Conservation (phyloP, 768 basidiomycete genomes). For the Boletus sp. region DNA sequence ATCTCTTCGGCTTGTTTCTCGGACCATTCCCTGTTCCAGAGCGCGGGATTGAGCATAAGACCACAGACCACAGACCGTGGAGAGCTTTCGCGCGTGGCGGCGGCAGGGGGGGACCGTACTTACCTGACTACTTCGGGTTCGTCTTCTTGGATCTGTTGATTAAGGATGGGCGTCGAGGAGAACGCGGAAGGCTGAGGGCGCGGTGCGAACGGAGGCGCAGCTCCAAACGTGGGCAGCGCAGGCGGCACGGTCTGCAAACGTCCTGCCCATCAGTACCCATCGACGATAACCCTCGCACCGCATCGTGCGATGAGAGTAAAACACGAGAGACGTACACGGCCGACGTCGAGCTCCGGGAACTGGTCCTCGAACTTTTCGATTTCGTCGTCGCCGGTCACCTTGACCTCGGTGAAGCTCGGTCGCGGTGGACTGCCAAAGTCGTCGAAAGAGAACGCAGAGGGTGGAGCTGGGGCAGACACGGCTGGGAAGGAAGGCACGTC, state of each 20-base stretch:
- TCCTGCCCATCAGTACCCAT: neutral
- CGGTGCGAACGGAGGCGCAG: conserved; percentile 65
- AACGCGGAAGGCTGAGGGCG: conserved; percentile 71
- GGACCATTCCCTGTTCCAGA: too few species aligned
- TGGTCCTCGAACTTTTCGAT: conserved; percentile 83
- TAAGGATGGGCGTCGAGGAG: conserved; percentile 72
- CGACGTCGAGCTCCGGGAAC: conserved; percentile 76
- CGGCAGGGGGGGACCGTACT: too few species aligned
- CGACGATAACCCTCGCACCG: conserved; percentile 13
- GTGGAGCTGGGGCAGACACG: conserved; percentile 28
- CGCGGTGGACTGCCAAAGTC: conserved; percentile 54
- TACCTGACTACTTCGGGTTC: too few species aligned
- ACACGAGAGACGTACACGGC: conserved; percentile 36
- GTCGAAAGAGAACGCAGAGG: conserved; percentile 62
- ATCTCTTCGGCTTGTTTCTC: too few species aligned
- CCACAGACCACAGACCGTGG: too few species aligned
- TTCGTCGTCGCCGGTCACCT: conserved; percentile 82
- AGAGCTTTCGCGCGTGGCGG: too few species aligned
- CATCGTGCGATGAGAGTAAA: neutral
- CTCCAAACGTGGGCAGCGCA: conserved; percentile 44
- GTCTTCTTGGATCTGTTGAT: conserved; percentile 51
- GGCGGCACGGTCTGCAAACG: conserved; percentile 33
- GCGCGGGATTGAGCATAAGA: too few species aligned
- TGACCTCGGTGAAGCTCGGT: conserved; percentile 52
- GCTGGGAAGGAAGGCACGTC: conserved; percentile 49